Evolutionary conservation across 1,284 basidiomycete genomes (phyloP), one percentile per base, ranked within the genome.

Genomic region (Leccinum angustisporum): DNA sequence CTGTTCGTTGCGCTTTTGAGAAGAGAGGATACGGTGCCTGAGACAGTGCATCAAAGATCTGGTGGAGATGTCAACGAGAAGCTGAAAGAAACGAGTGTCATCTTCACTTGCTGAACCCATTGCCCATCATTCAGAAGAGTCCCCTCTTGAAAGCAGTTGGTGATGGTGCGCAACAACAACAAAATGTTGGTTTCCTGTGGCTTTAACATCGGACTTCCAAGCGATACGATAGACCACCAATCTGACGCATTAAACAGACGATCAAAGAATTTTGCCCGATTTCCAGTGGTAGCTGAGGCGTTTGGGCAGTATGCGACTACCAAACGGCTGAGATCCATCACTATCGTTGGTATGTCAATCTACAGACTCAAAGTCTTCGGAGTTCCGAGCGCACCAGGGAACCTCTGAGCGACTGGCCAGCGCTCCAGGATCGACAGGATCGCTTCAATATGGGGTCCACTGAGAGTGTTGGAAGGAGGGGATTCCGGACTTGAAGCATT

Each of bases 321-420:
- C 33, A 95, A 80, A 33, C 97, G 88, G 54, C 88, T 82, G 8
- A 98, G 81, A 71, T 99, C 97, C 68, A 99, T 86, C 2, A 96
- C 94, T 95, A 68, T 31, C 63, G 56, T 60, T 30, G 27, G 27
- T 21, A 56, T 16, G 30, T 63, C 36, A 58, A 56, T 59, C 6
- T 16, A 34, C 31, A 59, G 46, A 31, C 14, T 18, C 43, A 25
- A 25, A 7, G 18, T 53, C n/a, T 55, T 38, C 18, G 1, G n/a
- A 36, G 50, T 25, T 9, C 30, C 11, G 8, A 21, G 66, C 80
- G 60, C 74, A 92, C 93, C 81, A 60, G 97, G 97, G 77, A 97
- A 97, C 6, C 91, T 85, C 64, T 90, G 84, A 1, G 85, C 83
- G 10, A 83, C 74, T 0, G 93, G 93, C 96, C 97, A 99, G 30